Evolutionary conservation across 805 yeast species (phyloP), one percentile per base, ranked within the genome.

Genomic region (Candida xiaguanensis): DNA sequence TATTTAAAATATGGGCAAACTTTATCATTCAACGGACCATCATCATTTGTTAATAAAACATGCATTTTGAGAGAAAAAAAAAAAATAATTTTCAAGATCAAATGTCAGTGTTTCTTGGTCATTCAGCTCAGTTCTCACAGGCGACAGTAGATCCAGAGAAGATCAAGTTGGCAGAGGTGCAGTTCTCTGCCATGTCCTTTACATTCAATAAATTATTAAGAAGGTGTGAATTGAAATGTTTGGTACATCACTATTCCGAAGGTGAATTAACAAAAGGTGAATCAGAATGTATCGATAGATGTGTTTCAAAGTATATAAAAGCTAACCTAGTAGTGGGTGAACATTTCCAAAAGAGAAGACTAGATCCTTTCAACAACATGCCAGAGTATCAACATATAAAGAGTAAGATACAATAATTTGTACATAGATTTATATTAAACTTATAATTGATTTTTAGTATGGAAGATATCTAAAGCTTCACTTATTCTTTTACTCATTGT

Each of bases 401-500:
- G 18, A 22, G 7, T 25, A 48, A 25, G 11, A 5, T 34, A 11
- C 20, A 31, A 24, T 9, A 25, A 25, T 13, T 15, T 35, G 36
- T 34, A 34, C 9, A 34, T 34, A 34, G 8, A 26, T 29, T 8
- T 22, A 22, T 22, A n/a, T n/a, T 12, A 12, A 24, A 35, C 20
- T 52, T 74, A 77, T 52, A 82, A 63, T 65, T 75, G 80, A 66
- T 67, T 68, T 62, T 75, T 72, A 56, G 95, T 75, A 77, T 82
- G 89, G 95, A 93, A 93, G 64, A 86, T 74, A 38, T 70, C 75
- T 66, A 93, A 77, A 59, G 95, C 95, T 67, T 80, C 83, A 47
- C 85, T 54, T 61, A 93, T 77, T 82, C 97, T 87, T 54, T 68
- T 72, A 53, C 81, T 54, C 97, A 93, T 91, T 64, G 97, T 89